Base-by-base conservation (phyloP, 2,329 filamentous ascomycete species). In the Chalara sp. region DNA sequence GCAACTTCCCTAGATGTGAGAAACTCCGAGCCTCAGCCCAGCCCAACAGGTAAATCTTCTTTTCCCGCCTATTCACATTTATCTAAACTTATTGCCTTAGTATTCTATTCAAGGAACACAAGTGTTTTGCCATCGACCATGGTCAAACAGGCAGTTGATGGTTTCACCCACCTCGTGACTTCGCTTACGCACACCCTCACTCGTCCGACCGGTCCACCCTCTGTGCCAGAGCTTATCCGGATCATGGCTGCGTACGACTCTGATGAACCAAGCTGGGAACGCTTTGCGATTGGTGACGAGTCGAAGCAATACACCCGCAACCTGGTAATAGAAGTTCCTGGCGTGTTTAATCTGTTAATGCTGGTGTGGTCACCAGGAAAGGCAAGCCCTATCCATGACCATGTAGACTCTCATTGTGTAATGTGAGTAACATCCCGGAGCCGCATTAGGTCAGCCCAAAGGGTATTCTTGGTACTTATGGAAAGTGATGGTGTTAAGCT, bases 281-380 rank as follows among this genome's bases (percentile, higher is more conserved):
- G 74, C 57, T 96, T 87, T 69, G 88, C 87, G 33, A 76, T 91
- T 60, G 78, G 77, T 21, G 84, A 95, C 61, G 62, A 71, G 28
- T 79, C 74, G 53, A 77, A 84, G 61, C 78, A 79, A 5, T 96
- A 96, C 67, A 96, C 91, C 8, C 75, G 91, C 48, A 96, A 96
- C 65, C 78, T 96, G 4, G 89, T 96, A 43, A 88, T 93, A 63
- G 85, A 90, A 64, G 88, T 89, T 2, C 95, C 95, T 58, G 89
- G 82, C 5, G 72, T 77, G 52, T 75, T 74, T 63, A 78, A 78
- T 57, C 57, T 78, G 54, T 79, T 95, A 55, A 81, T 96, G 45
- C 80, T 96, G 40, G 90, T 95, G 39, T 96, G 91, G 91, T 85
- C 83, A 12, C 90, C 91, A 0, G 86, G 87, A 47, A 89, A 89